Base-by-base conservation (phyloP, 768 basidiomycete genomes). In the Lactarius sp. region DNA sequence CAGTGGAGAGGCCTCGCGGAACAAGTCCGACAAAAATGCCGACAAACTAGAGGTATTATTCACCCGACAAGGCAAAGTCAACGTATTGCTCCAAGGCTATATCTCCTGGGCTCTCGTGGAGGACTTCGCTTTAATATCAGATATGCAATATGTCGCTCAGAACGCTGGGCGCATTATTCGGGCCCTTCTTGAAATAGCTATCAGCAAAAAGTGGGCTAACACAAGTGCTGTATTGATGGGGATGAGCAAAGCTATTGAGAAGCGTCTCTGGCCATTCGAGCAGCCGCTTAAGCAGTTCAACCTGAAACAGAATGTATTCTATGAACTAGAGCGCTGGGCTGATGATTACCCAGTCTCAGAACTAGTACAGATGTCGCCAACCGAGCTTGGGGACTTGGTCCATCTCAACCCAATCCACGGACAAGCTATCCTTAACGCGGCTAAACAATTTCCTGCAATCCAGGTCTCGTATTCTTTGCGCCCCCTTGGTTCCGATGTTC, bases 101-200 rank as follows among this genome's bases (percentile, higher is more conserved):
- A 93, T 99, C 66, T 97, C 94, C 42, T 77, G 82, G 52, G 80
- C 84, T 50, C 77, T 78, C n/a, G 78, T 97, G 14, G 90, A 97
- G 64, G 97, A 99, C 75, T 99, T 97, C 70, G 97, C 97, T 9
- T 78, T 99, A 62, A 88, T 98, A 7, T 98, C 97, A 0, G 97
- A 99, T 71, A 88, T 85, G 71, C 92, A 88, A 2, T 99, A 96
- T 71, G 92, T 86, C 47, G 91, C 94, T 27, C 95, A 98, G 72
- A 99, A 98, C 70, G 91, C 88, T 16, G 94, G 90, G 18, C 90
- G 97, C 64, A 98, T 99, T 67, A 81, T 92, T 59, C 86, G 97
- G n/a, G 92, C 94, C 49, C 79, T 99, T 1, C 82, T 98, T 16
- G 97, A 99, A 72, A 96, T 98, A 36, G 93, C 91, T 0, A 83